Percentiles rank a stretch among this genome's conserved stretches.
phyloP scores from a whole-genome alignment of 352 stramenopile species.

The Pythium guiyangense region DNA sequence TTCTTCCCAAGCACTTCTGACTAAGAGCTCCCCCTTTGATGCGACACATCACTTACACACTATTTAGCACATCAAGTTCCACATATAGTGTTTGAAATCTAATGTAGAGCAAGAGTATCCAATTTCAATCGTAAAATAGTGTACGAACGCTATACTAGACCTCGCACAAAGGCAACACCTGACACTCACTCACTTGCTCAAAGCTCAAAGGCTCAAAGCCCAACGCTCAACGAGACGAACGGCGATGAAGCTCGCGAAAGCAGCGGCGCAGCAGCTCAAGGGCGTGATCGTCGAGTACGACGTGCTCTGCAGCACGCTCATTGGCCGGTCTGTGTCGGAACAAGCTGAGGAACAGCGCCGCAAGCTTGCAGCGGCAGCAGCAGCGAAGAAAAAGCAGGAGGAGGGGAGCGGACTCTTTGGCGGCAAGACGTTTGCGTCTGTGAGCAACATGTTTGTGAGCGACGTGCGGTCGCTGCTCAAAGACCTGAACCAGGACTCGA shows the following conservation, averaged over 20 bases:
- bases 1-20: no score
- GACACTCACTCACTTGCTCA: no score
- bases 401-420: constrained; percentile 16
- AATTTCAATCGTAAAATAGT: no score
- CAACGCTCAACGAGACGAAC: background rate
- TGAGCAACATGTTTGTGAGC: constrained; percentile 52
- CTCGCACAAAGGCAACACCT: no score
- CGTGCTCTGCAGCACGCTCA: constrained; percentile 63
- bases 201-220: no score
- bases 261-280: constrained; percentile 65
- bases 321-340: constrained; percentile 34
- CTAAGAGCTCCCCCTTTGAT: no score
- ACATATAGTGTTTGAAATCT: no score
- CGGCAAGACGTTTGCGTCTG: constrained; percentile 20
- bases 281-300: constrained; percentile 76
- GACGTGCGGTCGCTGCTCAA: constrained; percentile 64
- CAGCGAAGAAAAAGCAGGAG: constrained; percentile 16
- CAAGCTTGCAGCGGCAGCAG: constrained; percentile 14
- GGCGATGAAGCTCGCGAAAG: constrained; percentile 66
- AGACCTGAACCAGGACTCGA: constrained; percentile 53
- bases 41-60: no score
- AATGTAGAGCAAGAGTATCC: no score
- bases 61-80: no score
- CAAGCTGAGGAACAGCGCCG: constrained; percentile 27
- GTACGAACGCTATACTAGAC: no score